phyloP scores from a whole-genome alignment of 176 grass and related monocot genomes.

The Carex littledalei region DNA sequence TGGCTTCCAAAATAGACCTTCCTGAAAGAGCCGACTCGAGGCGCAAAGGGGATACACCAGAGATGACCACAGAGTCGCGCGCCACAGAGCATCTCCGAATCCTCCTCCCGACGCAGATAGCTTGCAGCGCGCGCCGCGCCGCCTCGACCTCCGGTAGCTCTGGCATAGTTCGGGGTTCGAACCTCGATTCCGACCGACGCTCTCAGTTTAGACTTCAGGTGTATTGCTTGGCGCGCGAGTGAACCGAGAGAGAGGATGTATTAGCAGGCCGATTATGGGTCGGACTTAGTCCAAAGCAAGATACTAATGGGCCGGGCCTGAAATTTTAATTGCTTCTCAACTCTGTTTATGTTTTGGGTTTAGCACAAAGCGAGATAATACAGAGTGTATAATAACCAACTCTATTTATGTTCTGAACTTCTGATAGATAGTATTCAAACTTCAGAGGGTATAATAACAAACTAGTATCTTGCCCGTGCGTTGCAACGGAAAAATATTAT shows the following conservation, averaged over 20 bases:
- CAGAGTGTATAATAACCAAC: too few species aligned
- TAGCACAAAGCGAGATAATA: too few species aligned
- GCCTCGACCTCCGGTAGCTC: slow-evolving; percentile 91
- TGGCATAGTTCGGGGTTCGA: slow-evolving; percentile 33
- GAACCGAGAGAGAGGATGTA: not conserved
- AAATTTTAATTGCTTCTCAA: not conserved
- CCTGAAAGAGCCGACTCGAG: slow-evolving; percentile 61
- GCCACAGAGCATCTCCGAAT: slow-evolving; percentile 58
- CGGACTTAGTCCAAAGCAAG: too few species aligned
- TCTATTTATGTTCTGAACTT: too few species aligned
- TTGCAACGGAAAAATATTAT: too few species aligned
- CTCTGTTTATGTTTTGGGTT: too few species aligned
- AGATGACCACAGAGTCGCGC: slow-evolving; percentile 52
- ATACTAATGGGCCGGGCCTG: not conserved
- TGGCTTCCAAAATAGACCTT: slow-evolving; percentile 52
- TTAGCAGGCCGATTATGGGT: not conserved
- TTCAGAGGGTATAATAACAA: too few species aligned
- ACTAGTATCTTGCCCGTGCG: too few species aligned
- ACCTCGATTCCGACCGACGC: not conserved
- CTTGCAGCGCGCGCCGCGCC: slow-evolving; percentile 72
- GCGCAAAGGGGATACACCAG: slow-evolving; percentile 24
- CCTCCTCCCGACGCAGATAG: slow-evolving; percentile 61
- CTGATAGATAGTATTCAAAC: too few species aligned
- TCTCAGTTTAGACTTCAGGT: not conserved
- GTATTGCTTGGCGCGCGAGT: not conserved